These are phyloP conservation scores for Aspergillus coremiiformis DNA, from an alignment of 495 filamentous ascomycete genomes.

Conservation along the genomic window DNA sequence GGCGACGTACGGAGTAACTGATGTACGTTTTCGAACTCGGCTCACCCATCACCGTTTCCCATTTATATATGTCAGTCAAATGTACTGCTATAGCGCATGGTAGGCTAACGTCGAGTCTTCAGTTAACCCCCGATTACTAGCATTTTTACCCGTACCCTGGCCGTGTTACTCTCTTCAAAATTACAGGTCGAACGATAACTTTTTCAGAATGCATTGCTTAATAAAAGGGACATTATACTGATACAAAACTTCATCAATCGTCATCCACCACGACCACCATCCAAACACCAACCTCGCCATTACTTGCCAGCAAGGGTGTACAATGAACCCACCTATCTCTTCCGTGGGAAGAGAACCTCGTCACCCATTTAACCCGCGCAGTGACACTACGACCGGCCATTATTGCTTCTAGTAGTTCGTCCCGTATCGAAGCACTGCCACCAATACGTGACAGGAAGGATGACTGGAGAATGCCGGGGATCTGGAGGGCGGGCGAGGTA, in stretches of 20 bases:
- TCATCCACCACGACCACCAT: slow-evolving; percentile 54
- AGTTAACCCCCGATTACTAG: no score
- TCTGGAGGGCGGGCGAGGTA: slow-evolving; percentile 53
- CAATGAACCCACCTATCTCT: slow-evolving; percentile 53
- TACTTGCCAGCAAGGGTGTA: slow-evolving; percentile 50
- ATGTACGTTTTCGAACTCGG: no score
- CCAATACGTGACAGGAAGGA: slow-evolving; percentile 53
- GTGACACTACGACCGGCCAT: slow-evolving; percentile 55
- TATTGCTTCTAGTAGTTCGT: slow-evolving; percentile 49
- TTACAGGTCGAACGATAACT: no score
- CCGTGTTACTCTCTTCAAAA: no score
- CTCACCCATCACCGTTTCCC: no score
- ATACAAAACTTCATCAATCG: slow-evolving; percentile 22
- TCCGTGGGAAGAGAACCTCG: slow-evolving; percentile 35
- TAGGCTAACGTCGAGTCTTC: no score
- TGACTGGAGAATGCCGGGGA: slow-evolving; percentile 54
- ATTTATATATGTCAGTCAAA: no score
- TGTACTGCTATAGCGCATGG: no score
- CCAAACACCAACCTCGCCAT: slow-evolving; percentile 55
- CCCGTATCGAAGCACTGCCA: slow-evolving; percentile 42
- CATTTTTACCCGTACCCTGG: no score
- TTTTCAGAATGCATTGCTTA: no score
- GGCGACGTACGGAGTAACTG: no score
- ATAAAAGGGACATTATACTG: no score
- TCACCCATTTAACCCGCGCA: slow-evolving; percentile 55